A percentile compares a stretch with the other conserved stretches of the same genome.
Conservation (phyloP, 257 asterid species). For the Solanum arcanum region DNA sequence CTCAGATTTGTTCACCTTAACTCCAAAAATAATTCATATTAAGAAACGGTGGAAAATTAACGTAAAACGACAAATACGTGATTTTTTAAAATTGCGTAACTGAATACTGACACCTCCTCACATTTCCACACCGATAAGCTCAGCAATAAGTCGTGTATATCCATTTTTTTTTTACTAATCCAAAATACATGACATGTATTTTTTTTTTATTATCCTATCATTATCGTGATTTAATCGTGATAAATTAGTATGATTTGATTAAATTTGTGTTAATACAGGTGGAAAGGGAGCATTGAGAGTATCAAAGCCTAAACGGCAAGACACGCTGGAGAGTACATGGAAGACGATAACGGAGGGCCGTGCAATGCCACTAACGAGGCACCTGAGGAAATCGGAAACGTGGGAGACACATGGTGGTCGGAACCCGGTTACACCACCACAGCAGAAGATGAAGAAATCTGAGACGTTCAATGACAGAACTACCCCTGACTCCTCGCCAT, state of each 20-base stretch:
- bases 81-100: not conserved
- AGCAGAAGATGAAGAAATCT: conserved; percentile 36
- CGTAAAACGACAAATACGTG: not conserved
- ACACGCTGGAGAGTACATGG: conserved; percentile 82
- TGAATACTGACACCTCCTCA: not conserved
- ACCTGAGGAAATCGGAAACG: conserved; percentile 66
- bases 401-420: conserved; percentile 41
- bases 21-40: not conserved
- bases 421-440: conserved; percentile 9
- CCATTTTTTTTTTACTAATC: not conserved
- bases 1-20: not conserved
- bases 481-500: conserved; percentile 1
- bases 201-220: not conserved
- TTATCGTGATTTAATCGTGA: not conserved
- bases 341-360: conserved; percentile 80
- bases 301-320: conserved; percentile 45
- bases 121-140: not conserved
- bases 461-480: conserved; percentile 47
- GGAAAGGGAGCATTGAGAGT: conserved; percentile 54
- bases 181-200: not conserved
- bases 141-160: not conserved
- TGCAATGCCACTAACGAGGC: conserved; percentile 52
- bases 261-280: conserved; percentile 17
- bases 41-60: not conserved
- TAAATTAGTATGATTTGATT: not conserved